A percentile compares a stretch with the other conserved stretches of the same genome.
phyloP scores from a whole-genome alignment of 495 filamentous ascomycete species.

The Penicillium crystallinum region DNA sequence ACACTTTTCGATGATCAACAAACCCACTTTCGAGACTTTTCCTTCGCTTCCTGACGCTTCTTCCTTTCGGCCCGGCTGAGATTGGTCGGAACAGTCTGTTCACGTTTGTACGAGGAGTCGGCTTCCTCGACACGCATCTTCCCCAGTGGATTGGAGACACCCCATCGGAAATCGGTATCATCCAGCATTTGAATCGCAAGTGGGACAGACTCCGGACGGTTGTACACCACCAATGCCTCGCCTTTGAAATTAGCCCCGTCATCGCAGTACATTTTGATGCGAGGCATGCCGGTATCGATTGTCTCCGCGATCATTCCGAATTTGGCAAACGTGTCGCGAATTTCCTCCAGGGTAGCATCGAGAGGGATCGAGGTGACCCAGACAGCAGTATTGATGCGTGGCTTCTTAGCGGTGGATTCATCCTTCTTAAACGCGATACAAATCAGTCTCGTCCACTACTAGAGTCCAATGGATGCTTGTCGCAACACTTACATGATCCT shows the following conservation, averaged over 20 bases:
- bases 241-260: slow-evolving; percentile 83
- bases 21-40: slow-evolving; percentile 69
- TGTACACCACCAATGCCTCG: slow-evolving; percentile 88
- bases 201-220: slow-evolving; percentile 83
- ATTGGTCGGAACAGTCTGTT: slow-evolving; percentile 53
- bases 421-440: too few species aligned
- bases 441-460: too few species aligned
- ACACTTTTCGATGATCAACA: neutral
- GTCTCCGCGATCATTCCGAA: slow-evolving; percentile 93
- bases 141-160: slow-evolving; percentile 45
- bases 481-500: slow-evolving; percentile 52
- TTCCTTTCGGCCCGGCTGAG: slow-evolving; percentile 56
- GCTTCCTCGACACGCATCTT: slow-evolving; percentile 80
- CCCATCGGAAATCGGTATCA: slow-evolving; percentile 76
- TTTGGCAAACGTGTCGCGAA: slow-evolving; percentile 74
- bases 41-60: slow-evolving; percentile 74
- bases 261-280: slow-evolving; percentile 90
- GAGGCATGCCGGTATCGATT: slow-evolving; percentile 75
- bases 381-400: slow-evolving; percentile 79
- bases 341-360: slow-evolving; percentile 73
- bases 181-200: slow-evolving; percentile 89
- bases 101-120: slow-evolving; percentile 82
- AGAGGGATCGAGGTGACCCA: slow-evolving; percentile 82
- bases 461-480: neutral
- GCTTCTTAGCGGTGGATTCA: slow-evolving; percentile 59